phyloP scores from a whole-genome alignment of 768 basidiomycete genomes.

The Boletales sp. region DNA sequence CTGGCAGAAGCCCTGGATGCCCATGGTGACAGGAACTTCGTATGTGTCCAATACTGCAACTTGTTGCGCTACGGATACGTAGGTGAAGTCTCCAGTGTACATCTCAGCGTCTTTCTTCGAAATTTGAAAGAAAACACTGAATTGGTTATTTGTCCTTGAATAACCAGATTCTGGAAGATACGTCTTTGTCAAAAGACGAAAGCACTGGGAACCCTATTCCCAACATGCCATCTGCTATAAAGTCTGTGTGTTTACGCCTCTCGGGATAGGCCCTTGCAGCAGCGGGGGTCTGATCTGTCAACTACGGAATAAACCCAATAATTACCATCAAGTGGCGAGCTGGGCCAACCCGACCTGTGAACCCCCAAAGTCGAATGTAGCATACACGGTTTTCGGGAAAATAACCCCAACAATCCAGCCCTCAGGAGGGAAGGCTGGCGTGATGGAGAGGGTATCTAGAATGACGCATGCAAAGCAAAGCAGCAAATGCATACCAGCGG shows the following conservation, averaged over 20 bases:
- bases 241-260: background rate
- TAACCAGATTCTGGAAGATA: conserved; percentile 39
- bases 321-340: too few relatives aligned
- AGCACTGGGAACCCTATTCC: conserved; percentile 41
- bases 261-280: conserved; percentile 1
- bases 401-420: too few relatives aligned
- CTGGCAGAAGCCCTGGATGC: conserved; percentile 9
- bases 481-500: too few relatives aligned
- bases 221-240: conserved; percentile 20
- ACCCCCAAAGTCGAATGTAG: too few relatives aligned
- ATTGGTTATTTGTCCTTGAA: conserved; percentile 30
- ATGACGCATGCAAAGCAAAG: too few relatives aligned
- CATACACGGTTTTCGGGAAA: too few relatives aligned
- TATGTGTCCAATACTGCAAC: background rate
- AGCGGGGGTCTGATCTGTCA: conserved; percentile 6
- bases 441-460: too few relatives aligned
- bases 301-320: background rate
- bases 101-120: conserved; percentile 33
- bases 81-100: conserved; percentile 38
- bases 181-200: conserved; percentile 31
- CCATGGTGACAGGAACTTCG: background rate
- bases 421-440: too few relatives aligned
- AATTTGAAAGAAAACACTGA: conserved; percentile 47
- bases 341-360: too few relatives aligned
- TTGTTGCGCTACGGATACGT: conserved; percentile 21